phyloP scores from a whole-genome alignment of 768 basidiomycete species.

The Cyclocybe aegerita region DNA sequence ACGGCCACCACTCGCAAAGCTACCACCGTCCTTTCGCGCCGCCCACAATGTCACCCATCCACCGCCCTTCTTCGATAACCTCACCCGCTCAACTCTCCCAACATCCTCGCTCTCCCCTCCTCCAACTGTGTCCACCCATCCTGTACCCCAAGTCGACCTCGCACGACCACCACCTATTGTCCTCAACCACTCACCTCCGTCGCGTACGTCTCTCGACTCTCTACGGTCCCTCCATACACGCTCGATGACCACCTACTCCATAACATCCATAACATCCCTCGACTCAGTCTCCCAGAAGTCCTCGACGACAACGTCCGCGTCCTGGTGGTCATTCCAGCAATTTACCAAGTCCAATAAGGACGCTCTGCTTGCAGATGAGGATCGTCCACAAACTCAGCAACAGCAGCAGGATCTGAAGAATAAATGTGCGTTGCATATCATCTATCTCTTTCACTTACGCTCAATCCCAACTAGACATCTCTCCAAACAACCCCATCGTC shows the following conservation, averaged over 20 bases:
- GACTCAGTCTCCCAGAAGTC: conserved; percentile 2
- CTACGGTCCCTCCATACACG: conserved; percentile 47
- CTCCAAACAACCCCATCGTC: conserved; percentile 82
- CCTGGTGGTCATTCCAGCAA: conserved; percentile 53
- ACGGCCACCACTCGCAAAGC: conserved; percentile 42
- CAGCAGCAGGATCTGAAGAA: conserved; percentile 43
- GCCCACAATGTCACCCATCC: conserved; percentile 36
- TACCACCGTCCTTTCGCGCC: conserved; percentile 34
- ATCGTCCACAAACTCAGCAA: conserved; percentile 47
- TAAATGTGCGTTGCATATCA: conserved; percentile 53
- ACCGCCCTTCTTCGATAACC: conserved; percentile 52
- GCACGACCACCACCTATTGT: conserved; percentile 29
- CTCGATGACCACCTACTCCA: conserved; percentile 23
- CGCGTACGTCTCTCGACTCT: conserved; percentile 54
- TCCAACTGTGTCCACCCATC: conserved; percentile 15
- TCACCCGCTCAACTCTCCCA: conserved; percentile 63
- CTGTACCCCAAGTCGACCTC: conserved; percentile 9
- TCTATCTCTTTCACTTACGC: background rate
- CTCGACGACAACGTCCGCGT: conserved; percentile 17
- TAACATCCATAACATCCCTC: conserved; percentile 9
- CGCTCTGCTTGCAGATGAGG: conserved; percentile 49
- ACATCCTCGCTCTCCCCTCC: conserved; percentile 56
- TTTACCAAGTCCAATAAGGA: conserved; percentile 44
- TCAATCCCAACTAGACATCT: conserved; percentile 50
- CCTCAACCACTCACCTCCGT: conserved; percentile 39